Evolutionary conservation across 495 filamentous ascomycete species (phyloP).

Genomic region (Saxophila tyrrhenica): DNA sequence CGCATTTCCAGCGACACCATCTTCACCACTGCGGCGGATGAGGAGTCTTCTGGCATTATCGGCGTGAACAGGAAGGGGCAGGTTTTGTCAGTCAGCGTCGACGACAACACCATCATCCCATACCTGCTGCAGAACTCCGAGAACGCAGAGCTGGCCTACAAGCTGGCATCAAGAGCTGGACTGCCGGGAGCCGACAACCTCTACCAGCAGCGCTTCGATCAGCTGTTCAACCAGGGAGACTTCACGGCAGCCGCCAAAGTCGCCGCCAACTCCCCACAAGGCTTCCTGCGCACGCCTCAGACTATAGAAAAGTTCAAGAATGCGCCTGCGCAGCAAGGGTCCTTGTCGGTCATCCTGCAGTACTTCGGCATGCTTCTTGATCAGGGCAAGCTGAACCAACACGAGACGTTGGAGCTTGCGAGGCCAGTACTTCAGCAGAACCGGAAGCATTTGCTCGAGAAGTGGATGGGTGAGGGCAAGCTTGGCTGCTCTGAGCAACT

Average conservation of each 20-base stretch:
- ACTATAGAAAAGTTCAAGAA: slow-evolving; percentile 94
- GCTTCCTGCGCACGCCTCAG: slow-evolving; percentile 83
- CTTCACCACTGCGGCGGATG: slow-evolving; percentile 81
- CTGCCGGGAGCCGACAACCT: slow-evolving; percentile 92
- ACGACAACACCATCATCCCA: slow-evolving; percentile 79
- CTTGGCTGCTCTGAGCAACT: slow-evolving; percentile 90
- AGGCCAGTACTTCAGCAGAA: slow-evolving; percentile 84
- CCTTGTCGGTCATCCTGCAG: slow-evolving; percentile 87
- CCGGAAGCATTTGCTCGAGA: slow-evolving; percentile 90
- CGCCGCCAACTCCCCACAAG: slow-evolving; percentile 89
- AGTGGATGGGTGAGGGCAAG: slow-evolving; percentile 94
- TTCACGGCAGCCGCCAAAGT: slow-evolving; percentile 85
- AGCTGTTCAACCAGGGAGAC: slow-evolving; percentile 60
- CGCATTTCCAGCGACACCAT: slow-evolving; percentile 98
- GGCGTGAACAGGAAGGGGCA: slow-evolving; percentile 96
- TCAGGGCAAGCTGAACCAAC: slow-evolving; percentile 81
- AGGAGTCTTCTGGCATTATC: slow-evolving; percentile 76
- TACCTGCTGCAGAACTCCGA: slow-evolving; percentile 94
- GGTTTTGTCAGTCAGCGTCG: slow-evolving; percentile 82
- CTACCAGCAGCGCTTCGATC: slow-evolving; percentile 85
- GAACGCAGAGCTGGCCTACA: slow-evolving; percentile 79
- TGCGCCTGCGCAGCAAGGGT: slow-evolving; percentile 57
- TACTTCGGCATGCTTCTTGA: slow-evolving; percentile 97
- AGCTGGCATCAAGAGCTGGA: slow-evolving; percentile 86
- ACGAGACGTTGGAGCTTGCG: slow-evolving; percentile 89